Base-by-base conservation (phyloP, 768 basidiomycete genomes). In the Austroboletus festivus region DNA sequence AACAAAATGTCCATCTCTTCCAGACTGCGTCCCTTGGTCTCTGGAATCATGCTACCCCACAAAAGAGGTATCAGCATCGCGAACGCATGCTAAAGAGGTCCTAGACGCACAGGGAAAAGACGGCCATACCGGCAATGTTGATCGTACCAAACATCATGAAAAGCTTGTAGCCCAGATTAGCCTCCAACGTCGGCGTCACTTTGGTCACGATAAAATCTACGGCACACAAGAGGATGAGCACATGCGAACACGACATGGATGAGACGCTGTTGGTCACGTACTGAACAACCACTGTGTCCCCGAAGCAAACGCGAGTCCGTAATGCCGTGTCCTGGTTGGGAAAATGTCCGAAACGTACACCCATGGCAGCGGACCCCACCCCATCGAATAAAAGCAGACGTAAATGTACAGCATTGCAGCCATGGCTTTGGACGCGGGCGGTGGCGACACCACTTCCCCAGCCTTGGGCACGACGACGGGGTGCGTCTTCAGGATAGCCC, bases 361-460 rank as follows among this genome's bases (percentile, higher is more conserved):
- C 72, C 69, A 77, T 15, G 77, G 85, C 12, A 75, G 65, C n/a
- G 81, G 82, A 18, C 89, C 90, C 83, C 87, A 89, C 33, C 87
- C 88, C 80, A 91, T 85, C 4, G 84, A 87, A 67, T 92, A 93
- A 67, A 91, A 91, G 63, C 83, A 85, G 37, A 91, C 88, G 58
- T 88, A 93, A 46, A 93, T 79, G 62, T 93, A 93, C 23, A 93
- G 68, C 80, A 90, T 80, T 2, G 81, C 87, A 3, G 90, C 89
- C 90, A 92, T 93, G 1, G 77, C 91, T 63, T 85, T 82, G 2
- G 73, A 74, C 16, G 82, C 75, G 0, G 81, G 73, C 0, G 83
- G 61, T 0, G 79, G 76, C 3, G 59, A 47, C 1, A 74, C 75
- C 71, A 31, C 69, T 70, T 21, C 77, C 58, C 62, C 57, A 0